These are phyloP conservation scores for Agapanthus africanus DNA, from an alignment of 106 monocot genomes.

Conservation along the genomic window DNA sequence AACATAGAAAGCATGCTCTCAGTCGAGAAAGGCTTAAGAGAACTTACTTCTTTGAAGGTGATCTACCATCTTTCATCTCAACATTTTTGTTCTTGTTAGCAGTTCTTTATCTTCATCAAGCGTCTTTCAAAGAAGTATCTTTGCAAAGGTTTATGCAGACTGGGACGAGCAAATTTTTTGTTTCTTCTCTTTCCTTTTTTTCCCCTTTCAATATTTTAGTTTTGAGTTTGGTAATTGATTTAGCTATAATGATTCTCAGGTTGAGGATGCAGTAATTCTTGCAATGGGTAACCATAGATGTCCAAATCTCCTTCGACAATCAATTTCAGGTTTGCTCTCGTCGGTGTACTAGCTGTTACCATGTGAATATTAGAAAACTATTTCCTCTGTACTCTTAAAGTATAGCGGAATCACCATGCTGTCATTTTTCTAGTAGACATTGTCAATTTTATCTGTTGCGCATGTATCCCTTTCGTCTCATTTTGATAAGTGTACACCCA, in stretches of 20 bases:
- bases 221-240: neutral
- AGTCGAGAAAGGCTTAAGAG: conserved; percentile 87
- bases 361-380: neutral
- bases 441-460: neutral
- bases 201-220: neutral
- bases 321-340: conserved; percentile 49
- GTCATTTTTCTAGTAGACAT: neutral
- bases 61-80: neutral
- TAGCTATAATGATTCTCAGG: conserved; percentile 23
- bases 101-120: neutral
- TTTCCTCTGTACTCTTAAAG: neutral
- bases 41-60: conserved; percentile 88
- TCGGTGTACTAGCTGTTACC: neutral
- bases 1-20: conserved; percentile 96
- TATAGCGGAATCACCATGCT: neutral
- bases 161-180: neutral
- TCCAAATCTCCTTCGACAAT: conserved; percentile 48
- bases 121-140: neutral
- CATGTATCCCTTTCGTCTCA: neutral
- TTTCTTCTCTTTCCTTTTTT: neutral
- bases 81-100: neutral
- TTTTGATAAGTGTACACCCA: neutral
- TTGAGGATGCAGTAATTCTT: conserved; percentile 82
- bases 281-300: conserved; percentile 55
- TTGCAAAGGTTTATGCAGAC: neutral